Evolutionary conservation across 2,329 filamentous ascomycete genomes (phyloP), one percentile per base, ranked within the genome.

Genomic region (Diaporthe humulicola): DNA sequence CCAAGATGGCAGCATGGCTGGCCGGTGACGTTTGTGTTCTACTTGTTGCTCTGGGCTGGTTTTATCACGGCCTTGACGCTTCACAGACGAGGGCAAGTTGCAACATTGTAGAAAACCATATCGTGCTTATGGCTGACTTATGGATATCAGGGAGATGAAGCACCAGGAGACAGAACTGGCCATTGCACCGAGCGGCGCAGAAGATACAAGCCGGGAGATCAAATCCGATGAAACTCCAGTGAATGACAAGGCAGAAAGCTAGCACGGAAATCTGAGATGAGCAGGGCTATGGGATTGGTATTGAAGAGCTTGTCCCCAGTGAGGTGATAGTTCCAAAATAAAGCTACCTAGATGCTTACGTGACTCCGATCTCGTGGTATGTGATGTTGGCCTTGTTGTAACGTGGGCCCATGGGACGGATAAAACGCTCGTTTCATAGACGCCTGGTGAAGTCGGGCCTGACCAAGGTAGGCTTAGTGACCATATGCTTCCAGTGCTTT

Each of bases 381-480:
- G 89, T 90, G 61, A 90, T 87, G 30, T 76, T 74, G n/a, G 54
- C 74, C 25, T 88, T 88, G 79, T 89, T 88, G 81, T 89, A 87
- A 52, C 87, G 83, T 69, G 88, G 81, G 76, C 87, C 87, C 86
- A 88, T 88, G 1, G 75, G 86, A 40, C 86, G 82, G 78, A 88
- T 88, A 79, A 89, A 88, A 9, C 86, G 85, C 86, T 93, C 91
- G 82, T 90, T 36, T 36, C 19, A 52, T 9, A 14, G 45, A 22
- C 30, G 22, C 15, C 77, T 74, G 28, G 96, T 98, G 84, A 98
- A 98, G 80, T 98, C 95, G 45, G 91, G 91, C 0, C 96, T 96
- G 30, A 98, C 96, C 83, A 98, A 98, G 0, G 95, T 95, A 14
- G 93, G 93, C 85, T 95, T 94, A 22, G 92, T 95, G 76, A 95